Evolutionary conservation across 495 filamentous ascomycete species (phyloP).

Genomic region (Daldinia grandis): DNA sequence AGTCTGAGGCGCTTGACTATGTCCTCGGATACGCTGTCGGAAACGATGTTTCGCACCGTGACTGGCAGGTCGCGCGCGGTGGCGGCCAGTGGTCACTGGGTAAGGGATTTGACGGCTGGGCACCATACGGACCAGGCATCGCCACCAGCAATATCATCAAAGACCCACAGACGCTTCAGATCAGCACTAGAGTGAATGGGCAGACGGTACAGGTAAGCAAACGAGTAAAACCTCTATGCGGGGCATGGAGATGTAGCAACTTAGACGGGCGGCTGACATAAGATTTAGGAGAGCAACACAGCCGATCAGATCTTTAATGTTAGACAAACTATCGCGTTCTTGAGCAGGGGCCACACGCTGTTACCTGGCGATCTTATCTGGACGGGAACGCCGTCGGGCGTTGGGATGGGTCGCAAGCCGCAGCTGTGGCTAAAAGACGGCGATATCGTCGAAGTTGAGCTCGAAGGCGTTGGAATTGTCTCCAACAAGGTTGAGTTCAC

Average conservation of each 20-base stretch:
- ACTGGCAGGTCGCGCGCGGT: constrained; percentile 82
- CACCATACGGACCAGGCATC: constrained; percentile 85
- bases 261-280: constrained; percentile 1
- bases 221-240: background rate
- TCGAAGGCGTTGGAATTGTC: constrained; percentile 76
- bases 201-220: constrained; percentile 64
- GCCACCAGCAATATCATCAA: constrained; percentile 70
- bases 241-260: background rate
- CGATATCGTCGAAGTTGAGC: constrained; percentile 76
- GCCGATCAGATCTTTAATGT: constrained; percentile 85
- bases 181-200: constrained; percentile 76
- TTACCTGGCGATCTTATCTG: constrained; percentile 84
- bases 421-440: constrained; percentile 81
- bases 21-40: constrained; percentile 84
- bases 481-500: constrained; percentile 76
- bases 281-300: constrained; percentile 67
- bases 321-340: constrained; percentile 73
- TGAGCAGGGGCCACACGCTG: constrained; percentile 80
- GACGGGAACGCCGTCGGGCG: constrained; percentile 85
- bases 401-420: constrained; percentile 79
- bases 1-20: constrained; percentile 72
- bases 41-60: constrained; percentile 84
- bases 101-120: constrained; percentile 90
- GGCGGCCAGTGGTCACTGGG: constrained; percentile 84
- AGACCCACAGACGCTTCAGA: constrained; percentile 73